Evolutionary conservation across 2,329 filamentous ascomycete species (phyloP).

Genomic region (Leptographium wingfieldii): DNA sequence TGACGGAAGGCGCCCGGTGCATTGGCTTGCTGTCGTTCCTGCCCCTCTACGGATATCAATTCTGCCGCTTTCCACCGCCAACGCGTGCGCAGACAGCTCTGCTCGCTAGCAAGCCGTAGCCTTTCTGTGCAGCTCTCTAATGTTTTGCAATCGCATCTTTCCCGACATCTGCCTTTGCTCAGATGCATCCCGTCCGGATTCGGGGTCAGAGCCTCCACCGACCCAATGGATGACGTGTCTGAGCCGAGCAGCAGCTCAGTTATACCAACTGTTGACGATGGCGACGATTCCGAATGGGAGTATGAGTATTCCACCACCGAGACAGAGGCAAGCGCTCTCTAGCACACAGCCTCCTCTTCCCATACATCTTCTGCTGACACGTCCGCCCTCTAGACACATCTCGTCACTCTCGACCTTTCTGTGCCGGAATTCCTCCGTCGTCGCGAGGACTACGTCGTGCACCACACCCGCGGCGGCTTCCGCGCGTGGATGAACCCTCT

Average conservation of each 20-base stretch:
- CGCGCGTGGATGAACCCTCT: constrained; percentile 23
- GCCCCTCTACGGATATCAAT: background rate
- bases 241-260: background rate
- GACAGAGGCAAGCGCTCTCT: constrained; percentile 35
- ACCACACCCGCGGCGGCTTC: constrained; percentile 32
- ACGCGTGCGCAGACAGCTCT: background rate
- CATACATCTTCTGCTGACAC: too few species aligned
- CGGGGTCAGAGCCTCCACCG: background rate
- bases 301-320: constrained; percentile 54
- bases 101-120: background rate
- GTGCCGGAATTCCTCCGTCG: constrained; percentile 41
- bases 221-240: background rate
- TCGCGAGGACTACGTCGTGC: constrained; percentile 25
- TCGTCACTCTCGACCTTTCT: constrained; percentile 50
- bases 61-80: background rate
- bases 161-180: background rate
- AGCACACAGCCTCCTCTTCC: background rate
- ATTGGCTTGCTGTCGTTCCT: too few species aligned
- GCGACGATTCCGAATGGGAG: constrained; percentile 44
- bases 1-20: background rate
- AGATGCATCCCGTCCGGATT: background rate
- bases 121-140: too few species aligned
- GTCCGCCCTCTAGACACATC: constrained; percentile 40
- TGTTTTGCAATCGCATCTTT: too few species aligned
- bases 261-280: background rate